Percentiles rank a stretch among this genome's conserved stretches.
Conservation (phyloP, 305 asterid species). For the Petunia hybrid region DNA sequence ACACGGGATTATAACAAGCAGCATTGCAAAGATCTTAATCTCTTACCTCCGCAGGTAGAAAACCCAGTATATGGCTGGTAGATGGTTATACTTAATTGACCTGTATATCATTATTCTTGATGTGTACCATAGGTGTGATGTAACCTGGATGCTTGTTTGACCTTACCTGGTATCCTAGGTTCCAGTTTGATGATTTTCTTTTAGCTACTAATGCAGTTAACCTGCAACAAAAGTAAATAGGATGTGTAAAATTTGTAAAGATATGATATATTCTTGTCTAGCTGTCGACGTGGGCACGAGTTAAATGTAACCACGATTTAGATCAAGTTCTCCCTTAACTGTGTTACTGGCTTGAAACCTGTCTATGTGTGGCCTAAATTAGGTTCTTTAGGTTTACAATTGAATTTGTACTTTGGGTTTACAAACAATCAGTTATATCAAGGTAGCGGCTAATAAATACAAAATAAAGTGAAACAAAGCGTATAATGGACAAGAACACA, state of each 20-base stretch:
- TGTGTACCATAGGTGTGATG: background rate
- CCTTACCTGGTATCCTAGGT: background rate
- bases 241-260: constrained; percentile 7
- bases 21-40: constrained; percentile 79
- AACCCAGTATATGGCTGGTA: constrained; percentile 97
- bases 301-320: too few relatives aligned
- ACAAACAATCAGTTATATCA: too few relatives aligned
- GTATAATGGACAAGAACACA: too few relatives aligned
- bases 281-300: background rate
- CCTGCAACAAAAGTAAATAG: background rate
- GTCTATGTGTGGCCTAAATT: too few relatives aligned
- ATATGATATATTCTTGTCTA: background rate
- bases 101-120: background rate
- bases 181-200: background rate
- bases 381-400: too few relatives aligned
- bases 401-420: too few relatives aligned
- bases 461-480: too few relatives aligned
- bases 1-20: constrained; percentile 76
- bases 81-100: background rate
- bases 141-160: constrained; percentile 1
- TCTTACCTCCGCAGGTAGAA: constrained; percentile 85
- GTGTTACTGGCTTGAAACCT: too few relatives aligned
- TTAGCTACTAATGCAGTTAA: background rate
- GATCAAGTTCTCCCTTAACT: too few relatives aligned
- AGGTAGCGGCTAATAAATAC: too few relatives aligned